Base-by-base conservation (phyloP, 1,284 basidiomycete species). In the Malassezia cuniculi region DNA sequence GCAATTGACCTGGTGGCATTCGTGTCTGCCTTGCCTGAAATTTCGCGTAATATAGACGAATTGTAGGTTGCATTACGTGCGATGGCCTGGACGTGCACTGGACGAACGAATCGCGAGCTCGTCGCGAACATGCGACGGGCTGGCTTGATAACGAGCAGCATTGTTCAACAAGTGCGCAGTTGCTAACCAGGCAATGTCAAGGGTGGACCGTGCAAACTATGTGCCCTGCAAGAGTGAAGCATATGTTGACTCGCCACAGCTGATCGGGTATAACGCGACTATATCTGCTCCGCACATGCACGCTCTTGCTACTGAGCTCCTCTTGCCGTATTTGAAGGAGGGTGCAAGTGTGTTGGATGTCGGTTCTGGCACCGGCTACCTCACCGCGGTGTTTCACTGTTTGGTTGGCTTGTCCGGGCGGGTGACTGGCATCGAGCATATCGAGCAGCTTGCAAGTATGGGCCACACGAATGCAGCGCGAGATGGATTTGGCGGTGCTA, bases 371-470 rank as follows among this genome's bases (percentile, higher is more conserved):
- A 41, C 37, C 6, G 61, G 59, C 2, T 64, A 64, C 39, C 52
- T 52, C 1, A 41, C 59, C 3, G 60, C 56, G 3, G 54, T 66
- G n/a, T 57, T 66, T 18, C 57, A 60, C 42, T 52, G 57, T 17
- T 54, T 68, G 14, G 36, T 0, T 31, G 63, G 8, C 5, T n/a
- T 5, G 8, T 6, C 63, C 27, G 81, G 80, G 6, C 79, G 72
- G 47, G 80, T 94, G 3, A 72, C 93, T 10, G 89, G 86, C 2
- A 83, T 97, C 50, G 90, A 97, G 38, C 90, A 97, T 66, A 79
- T 97, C 50, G 34, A 32, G 17, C 45, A 26, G 9, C 49, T 60
- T 2, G 50, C 50, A 4, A 74, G 81, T 4, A 77, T 78, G 72
- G 81, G 82, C 0, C 67, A 74, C 6, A 49, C 66, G 14, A 94